Base-by-base conservation (phyloP, 2,329 filamentous ascomycete genomes). In the Phaeosphaeriaceae sp. region DNA sequence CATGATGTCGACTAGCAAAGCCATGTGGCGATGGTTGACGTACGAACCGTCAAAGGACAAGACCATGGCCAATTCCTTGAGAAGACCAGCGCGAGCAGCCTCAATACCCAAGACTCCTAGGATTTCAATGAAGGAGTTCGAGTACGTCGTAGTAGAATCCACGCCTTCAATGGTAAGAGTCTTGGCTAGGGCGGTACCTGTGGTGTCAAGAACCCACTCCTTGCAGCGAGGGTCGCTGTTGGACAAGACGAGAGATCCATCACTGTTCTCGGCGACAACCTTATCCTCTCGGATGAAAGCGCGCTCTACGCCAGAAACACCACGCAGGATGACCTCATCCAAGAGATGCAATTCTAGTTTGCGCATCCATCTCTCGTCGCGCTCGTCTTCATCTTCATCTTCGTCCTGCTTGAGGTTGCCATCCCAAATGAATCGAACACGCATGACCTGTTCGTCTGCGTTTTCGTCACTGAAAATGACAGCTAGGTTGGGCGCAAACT, bases 401-500 rank as follows among this genome's bases (percentile, higher is more conserved):
- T 90, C 89, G 49, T 87, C 85, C 31, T 36, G 31, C 61, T 87
- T 83, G 31, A 84, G 82, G 48, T 80, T 77, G 13, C 67, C 61
- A 41, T 86, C 82, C 69, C 85, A 83, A 61, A 96, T 88, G 70
- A 93, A 90, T 64, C 95, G 91, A 65, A 97, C 90, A 76, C 95
- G 95, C 68, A 99, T 92, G 47, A 98, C 90, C 76, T 96, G 93
- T 75, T 96, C 89, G 65, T 97, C 93, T 10, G 94, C 93, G 77
- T 99, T 99, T 83, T 97, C 95, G 78, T 99, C 95, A 79, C 93
- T 97, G 84, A 96, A 97, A 60, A 99, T 93, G 66, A 99, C 89
- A 15, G 92, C 92, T 68, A 98, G 82, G 61, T 85, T 88, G 15
- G 72, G 73, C 20, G 88, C 85, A 74, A 96, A 99, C 53, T 93